These are phyloP conservation scores for Clonostachys rhizophaga DNA, from an alignment of 2,329 filamentous ascomycete genomes.

Conservation along the genomic window DNA sequence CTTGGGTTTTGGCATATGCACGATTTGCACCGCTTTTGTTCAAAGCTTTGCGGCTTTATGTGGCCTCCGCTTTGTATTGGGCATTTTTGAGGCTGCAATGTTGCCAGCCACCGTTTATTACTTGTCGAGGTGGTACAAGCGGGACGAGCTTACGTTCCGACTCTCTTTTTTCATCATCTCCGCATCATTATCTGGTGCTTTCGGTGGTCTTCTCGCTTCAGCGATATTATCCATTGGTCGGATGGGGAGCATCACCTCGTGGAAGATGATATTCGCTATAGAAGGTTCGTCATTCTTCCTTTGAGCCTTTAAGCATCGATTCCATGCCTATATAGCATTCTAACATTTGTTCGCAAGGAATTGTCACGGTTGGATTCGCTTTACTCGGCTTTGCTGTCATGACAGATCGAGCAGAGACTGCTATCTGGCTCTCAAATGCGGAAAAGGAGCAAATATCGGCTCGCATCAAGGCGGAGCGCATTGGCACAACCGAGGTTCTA, in stretches of 20 bases:
- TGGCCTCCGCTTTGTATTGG: conserved; percentile 63
- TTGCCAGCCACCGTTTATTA: conserved; percentile 73
- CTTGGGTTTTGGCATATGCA: conserved; percentile 58
- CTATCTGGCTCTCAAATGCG: conserved; percentile 58
- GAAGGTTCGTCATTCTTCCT: conserved; percentile 37
- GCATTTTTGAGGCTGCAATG: conserved; percentile 70
- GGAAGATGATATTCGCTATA: conserved; percentile 69
- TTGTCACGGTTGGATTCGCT: conserved; percentile 47
- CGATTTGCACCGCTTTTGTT: conserved; percentile 63
- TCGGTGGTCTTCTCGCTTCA: conserved; percentile 62
- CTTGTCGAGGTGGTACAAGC: conserved; percentile 66
- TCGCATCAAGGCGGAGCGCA: conserved; percentile 63
- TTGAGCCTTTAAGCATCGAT: too few relatives aligned
- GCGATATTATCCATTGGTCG: conserved; percentile 57
- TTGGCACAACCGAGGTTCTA: conserved; percentile 57
- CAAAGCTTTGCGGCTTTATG: conserved; percentile 43
- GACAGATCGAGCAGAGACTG: conserved; percentile 65
- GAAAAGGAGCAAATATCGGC: conserved; percentile 64
- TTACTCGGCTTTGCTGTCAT: conserved; percentile 60
- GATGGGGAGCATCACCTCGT: conserved; percentile 52
- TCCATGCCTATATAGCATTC: too few relatives aligned
- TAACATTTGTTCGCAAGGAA: conserved; percentile 10
- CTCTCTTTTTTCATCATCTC: conserved; percentile 67
- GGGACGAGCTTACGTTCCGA: conserved; percentile 62
- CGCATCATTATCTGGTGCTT: conserved; percentile 66